phyloP scores from a whole-genome alignment of 1,284 basidiomycete genomes.

The Violaceomyces palustris region DNA sequence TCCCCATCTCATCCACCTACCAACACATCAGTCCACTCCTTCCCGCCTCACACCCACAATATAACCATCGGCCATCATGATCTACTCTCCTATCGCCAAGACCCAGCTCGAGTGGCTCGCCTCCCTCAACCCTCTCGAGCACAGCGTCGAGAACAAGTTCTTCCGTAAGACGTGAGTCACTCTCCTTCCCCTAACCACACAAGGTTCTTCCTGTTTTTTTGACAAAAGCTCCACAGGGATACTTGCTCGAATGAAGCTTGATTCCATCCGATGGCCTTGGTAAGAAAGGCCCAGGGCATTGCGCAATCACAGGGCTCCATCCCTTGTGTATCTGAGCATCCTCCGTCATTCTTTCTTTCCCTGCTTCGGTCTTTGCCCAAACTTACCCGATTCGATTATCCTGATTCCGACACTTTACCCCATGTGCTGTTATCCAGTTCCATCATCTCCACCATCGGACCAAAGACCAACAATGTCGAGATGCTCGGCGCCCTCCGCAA shows the following conservation, averaged over 20 bases:
- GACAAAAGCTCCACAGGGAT: too few species aligned
- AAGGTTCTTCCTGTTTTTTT: too few species aligned
- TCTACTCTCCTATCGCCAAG: conserved; percentile 42
- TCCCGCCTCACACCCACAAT: not conserved
- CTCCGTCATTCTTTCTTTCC: too few species aligned
- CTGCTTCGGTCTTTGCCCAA: too few species aligned
- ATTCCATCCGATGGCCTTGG: too few species aligned
- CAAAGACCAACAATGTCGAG: conserved; percentile 50
- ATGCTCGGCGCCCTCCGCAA: conserved; percentile 47
- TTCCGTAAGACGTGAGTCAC: conserved; percentile 50
- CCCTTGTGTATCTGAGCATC: too few species aligned
- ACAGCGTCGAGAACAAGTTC: conserved; percentile 47
- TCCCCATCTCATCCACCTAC: conserved; percentile 1
- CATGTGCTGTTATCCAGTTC: too few species aligned
- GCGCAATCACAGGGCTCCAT: too few species aligned
- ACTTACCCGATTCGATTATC: too few species aligned
- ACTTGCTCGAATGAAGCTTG: too few species aligned
- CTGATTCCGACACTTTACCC: not conserved
- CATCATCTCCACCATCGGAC: conserved; percentile 51
- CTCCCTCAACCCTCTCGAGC: conserved; percentile 51
- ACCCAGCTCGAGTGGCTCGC: conserved; percentile 52
- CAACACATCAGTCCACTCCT: conserved; percentile 2
- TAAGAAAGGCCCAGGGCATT: too few species aligned
- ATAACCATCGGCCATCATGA: conserved; percentile 15
- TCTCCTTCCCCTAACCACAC: too few species aligned